Evolutionary conservation across 768 basidiomycete species (phyloP).

Genomic region (Boletus rubescentipes): DNA sequence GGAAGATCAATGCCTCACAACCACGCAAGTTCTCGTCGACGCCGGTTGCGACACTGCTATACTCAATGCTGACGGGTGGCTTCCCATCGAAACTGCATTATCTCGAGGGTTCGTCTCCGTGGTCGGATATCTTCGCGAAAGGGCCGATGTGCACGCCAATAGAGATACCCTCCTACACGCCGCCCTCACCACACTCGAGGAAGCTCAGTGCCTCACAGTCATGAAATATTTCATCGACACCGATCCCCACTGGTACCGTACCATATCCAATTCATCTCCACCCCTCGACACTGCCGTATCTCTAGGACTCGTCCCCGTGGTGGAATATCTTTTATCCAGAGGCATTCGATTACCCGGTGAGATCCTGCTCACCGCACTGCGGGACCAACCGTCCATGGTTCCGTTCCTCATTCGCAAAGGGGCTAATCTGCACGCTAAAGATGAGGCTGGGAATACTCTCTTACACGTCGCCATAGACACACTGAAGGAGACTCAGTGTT

Average conservation of each 20-base stretch:
- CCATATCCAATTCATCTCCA: not conserved
- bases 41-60: not conserved
- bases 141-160: not conserved
- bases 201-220: not conserved
- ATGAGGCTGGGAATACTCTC: not conserved
- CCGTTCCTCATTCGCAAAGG: not conserved
- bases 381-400: not conserved
- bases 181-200: not conserved
- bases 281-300: not conserved
- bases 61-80: not conserved
- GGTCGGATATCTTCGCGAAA: not conserved
- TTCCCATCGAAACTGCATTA: not conserved
- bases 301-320: not conserved
- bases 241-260: not conserved
- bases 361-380: not conserved
- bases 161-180: not conserved
- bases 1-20: not conserved
- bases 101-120: not conserved
- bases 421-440: not conserved
- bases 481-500: not conserved
- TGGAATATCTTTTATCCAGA: no score
- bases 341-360: no score
- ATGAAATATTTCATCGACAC: not conserved
- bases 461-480: not conserved
- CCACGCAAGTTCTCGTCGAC: not conserved